These are phyloP conservation scores for Mycena indigotica DNA, from an alignment of 768 basidiomycete genomes.

Conservation along the genomic window DNA sequence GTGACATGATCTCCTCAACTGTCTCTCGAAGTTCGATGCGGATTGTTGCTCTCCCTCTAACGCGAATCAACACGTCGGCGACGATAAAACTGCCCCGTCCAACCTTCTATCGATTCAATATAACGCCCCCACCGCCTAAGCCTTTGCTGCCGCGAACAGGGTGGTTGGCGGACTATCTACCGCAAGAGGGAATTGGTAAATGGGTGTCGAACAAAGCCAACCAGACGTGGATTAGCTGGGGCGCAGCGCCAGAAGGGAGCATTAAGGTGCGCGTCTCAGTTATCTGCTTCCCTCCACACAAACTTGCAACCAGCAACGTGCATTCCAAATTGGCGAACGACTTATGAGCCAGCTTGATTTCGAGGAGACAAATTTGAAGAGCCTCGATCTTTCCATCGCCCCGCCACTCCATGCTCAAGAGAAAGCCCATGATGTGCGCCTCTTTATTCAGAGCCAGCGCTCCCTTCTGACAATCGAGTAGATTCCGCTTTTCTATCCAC, in stretches of 20 bases:
- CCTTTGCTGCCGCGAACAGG: neutral
- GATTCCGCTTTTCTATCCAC: constrained; percentile 18
- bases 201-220: neutral
- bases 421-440: neutral
- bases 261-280: neutral
- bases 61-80: neutral
- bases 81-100: neutral
- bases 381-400: constrained; percentile 49
- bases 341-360: constrained; percentile 52
- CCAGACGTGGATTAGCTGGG: neutral
- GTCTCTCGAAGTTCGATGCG: neutral
- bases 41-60: neutral
- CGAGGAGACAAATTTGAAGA: constrained; percentile 54
- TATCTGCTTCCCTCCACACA: neutral
- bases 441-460: neutral
- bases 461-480: neutral
- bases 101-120: neutral
- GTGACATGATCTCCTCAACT: neutral
- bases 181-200: neutral
- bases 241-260: neutral
- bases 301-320: constrained; percentile 36
- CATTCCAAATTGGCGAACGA: constrained; percentile 52
- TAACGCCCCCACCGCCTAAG: neutral
- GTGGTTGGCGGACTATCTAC: too few species aligned
- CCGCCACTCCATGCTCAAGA: constrained; percentile 31